A percentile compares a stretch with the other conserved stretches of the same genome.
Conservation (phyloP, 2,329 filamentous ascomycete genomes). For the Periconia sp. region DNA sequence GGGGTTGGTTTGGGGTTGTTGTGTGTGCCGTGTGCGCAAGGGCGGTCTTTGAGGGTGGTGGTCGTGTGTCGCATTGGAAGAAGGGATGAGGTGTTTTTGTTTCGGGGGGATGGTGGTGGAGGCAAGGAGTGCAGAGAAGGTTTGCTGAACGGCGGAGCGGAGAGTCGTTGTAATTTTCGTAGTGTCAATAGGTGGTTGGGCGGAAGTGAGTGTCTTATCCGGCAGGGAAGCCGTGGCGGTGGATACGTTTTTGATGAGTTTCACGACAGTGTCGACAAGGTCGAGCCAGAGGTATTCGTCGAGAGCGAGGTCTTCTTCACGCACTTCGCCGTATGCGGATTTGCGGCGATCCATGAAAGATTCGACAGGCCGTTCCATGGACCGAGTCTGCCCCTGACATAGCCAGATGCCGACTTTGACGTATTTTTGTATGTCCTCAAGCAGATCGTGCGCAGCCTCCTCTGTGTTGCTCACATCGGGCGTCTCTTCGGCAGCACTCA, state of each 20-base stretch:
- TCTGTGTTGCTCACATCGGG: constrained; percentile 61
- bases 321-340: constrained; percentile 45
- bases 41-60: constrained; percentile 23
- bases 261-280: constrained; percentile 63
- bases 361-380: constrained; percentile 40
- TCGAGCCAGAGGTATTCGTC: constrained; percentile 69
- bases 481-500: constrained; percentile 62
- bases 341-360: constrained; percentile 44
- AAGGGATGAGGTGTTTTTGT: constrained; percentile 9
- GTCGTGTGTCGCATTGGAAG: constrained; percentile 24
- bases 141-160: constrained; percentile 81
- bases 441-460: constrained; percentile 70
- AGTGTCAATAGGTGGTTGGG: constrained; percentile 50
- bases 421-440: constrained; percentile 83
- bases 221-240: constrained; percentile 51
- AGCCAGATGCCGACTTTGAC: constrained; percentile 93
- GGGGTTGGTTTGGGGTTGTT: constrained; percentile 55
- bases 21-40: constrained; percentile 14
- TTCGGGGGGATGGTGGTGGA: constrained; percentile 55
- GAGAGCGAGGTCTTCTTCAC: constrained; percentile 59
- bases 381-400: constrained; percentile 81
- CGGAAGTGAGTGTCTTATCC: constrained; percentile 11
- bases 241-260: constrained; percentile 51
- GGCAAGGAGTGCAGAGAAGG: constrained; percentile 82
- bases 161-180: constrained; percentile 67